Percentiles rank a stretch among this genome's conserved stretches.
Conservation (phyloP, 768 basidiomycete species). For the Kwoniella dendrophila region DNA sequence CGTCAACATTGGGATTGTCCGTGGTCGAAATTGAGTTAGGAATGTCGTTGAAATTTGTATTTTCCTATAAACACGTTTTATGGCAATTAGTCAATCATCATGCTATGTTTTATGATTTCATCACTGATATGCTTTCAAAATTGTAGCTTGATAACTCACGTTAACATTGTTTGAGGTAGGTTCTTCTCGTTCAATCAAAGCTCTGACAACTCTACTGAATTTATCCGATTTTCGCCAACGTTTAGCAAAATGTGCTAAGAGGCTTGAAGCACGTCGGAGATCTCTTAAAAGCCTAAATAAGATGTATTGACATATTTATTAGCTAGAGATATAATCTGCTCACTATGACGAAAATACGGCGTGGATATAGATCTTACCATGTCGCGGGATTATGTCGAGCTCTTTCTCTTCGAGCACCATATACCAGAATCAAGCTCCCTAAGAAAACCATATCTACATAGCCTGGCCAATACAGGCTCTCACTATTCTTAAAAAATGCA, state of each 20-base stretch:
- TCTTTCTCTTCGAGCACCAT: slow-evolving; percentile 20
- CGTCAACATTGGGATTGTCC: neutral
- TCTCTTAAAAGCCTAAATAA: slow-evolving; percentile 16
- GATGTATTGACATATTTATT: neutral
- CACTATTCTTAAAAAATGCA: neutral
- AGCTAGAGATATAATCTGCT: too few species aligned
- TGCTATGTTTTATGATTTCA: neutral
- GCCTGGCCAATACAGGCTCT: slow-evolving; percentile 27
- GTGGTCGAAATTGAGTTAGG: neutral
- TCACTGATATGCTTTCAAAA: neutral
- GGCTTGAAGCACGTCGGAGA: slow-evolving; percentile 17
- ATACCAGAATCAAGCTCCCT: slow-evolving; percentile 30
- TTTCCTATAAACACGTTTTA: neutral
- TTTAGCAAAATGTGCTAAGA: slow-evolving; percentile 17
- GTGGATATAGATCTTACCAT: neutral
- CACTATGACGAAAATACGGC: neutral
- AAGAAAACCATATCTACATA: slow-evolving; percentile 38
- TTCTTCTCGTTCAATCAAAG: slow-evolving; percentile 12
- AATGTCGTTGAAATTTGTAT: neutral
- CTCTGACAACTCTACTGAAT: slow-evolving; percentile 18
- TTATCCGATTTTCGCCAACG: slow-evolving; percentile 21
- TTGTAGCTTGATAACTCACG: neutral
- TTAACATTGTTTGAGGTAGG: neutral
- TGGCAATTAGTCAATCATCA: neutral
- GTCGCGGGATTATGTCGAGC: neutral